Conservation (phyloP, 148 eudicot species). For the Rhododendron kiyosumense region DNA sequence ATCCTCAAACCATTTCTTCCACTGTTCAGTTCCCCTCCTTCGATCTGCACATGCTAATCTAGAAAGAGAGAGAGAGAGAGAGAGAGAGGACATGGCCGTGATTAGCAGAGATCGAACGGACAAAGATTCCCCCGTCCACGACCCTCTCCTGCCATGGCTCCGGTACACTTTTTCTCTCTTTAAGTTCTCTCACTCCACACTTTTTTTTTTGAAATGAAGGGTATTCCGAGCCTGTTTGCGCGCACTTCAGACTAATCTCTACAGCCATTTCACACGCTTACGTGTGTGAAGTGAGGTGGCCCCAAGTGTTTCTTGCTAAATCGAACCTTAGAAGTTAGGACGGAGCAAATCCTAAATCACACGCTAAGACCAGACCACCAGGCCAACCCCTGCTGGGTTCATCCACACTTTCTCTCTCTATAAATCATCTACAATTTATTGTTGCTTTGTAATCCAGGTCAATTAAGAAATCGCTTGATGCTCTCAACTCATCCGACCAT, state of each 20-base stretch:
- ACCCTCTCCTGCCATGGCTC: conserved; percentile 68
- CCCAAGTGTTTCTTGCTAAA: background rate
- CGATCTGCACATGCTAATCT: background rate
- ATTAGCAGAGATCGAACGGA: conserved; percentile 19
- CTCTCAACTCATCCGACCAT: conserved; percentile 16
- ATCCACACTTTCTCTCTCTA: background rate
- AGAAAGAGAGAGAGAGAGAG: background rate
- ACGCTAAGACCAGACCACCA: too few species aligned
- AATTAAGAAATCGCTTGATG: conserved; percentile 37
- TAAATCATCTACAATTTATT: background rate
- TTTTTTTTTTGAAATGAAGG: background rate
- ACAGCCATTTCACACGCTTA: background rate
- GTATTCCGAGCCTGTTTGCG: too few species aligned
- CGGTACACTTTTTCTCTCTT: conserved; percentile 10
- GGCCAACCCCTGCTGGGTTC: too few species aligned
- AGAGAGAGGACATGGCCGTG: conserved; percentile 28
- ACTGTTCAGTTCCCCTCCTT: background rate
- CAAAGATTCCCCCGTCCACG: conserved; percentile 27
- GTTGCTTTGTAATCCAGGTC: conserved; percentile 34
- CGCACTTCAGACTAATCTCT: background rate
- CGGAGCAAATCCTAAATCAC: background rate
- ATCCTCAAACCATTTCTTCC: conserved; percentile 1
- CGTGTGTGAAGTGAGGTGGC: too few species aligned
- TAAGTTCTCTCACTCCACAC: background rate
- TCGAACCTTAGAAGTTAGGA: too few species aligned